Conservation (phyloP, 1,139 yeast genomes). For the Lodderomyces jiufengensis region DNA sequence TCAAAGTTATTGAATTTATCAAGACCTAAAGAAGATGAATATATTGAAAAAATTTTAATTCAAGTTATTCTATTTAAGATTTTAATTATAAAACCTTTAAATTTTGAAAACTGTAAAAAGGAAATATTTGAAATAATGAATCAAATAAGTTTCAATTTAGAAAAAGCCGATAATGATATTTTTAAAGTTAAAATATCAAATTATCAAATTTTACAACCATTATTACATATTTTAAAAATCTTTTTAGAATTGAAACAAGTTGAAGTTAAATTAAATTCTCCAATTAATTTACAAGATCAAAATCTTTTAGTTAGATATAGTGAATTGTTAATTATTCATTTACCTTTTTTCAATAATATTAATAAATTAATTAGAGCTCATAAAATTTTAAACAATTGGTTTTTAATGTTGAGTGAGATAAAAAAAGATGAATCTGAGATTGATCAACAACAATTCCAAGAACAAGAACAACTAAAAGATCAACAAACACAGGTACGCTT, state of each 20-base stretch:
- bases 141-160: conserved; percentile 20
- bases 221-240: conserved; percentile 32
- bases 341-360: conserved; percentile 29
- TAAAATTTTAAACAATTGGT: conserved; percentile 26
- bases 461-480: neutral
- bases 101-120: conserved; percentile 18
- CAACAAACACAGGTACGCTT: no score
- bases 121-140: conserved; percentile 24
- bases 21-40: conserved; percentile 3
- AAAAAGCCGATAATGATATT: conserved; percentile 21
- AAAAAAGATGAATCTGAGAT: conserved; percentile 10
- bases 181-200: conserved; percentile 32
- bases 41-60: conserved; percentile 7
- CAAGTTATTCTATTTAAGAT: conserved; percentile 27
- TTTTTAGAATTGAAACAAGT: conserved; percentile 21
- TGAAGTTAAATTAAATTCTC: conserved; percentile 14
- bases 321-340: conserved; percentile 25
- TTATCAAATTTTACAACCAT: conserved; percentile 33
- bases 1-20: conserved; percentile 6
- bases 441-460: conserved; percentile 4
- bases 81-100: conserved; percentile 25
- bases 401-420: conserved; percentile 22
- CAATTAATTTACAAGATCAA: conserved; percentile 13
- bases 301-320: conserved; percentile 17
- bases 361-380: conserved; percentile 28